Base-by-base conservation (phyloP, 768 basidiomycete species). In the Mycena olivaceomarginata region DNA sequence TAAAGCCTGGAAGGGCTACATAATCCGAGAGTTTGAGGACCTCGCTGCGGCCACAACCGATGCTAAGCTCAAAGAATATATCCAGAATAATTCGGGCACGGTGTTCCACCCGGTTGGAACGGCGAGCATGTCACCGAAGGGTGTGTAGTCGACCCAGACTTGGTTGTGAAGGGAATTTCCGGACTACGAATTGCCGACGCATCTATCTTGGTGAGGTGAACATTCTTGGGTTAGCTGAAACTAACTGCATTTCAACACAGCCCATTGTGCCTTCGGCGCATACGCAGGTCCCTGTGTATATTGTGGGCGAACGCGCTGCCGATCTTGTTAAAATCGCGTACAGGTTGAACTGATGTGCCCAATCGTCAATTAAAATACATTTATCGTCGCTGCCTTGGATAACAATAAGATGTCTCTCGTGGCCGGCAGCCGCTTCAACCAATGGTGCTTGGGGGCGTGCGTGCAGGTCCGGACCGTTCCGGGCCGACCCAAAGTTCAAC, bases 101-200 rank as follows among this genome's bases (percentile, higher is more conserved):
- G 53, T 76, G 59, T 82, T 69, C 69, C 84, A 82, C 65, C 80
- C 77, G 1, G 77, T 70, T 39, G 77, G 78, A 22, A 80, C 79
- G 2, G 81, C 82, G 31, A 70, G 72, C 39, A 83, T 84, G 83
- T 81, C 82, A 2, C 72, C 82, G 0, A 63, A 53, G 31, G 59
- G 74, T 25, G 75, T 12, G 85, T 85, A n/a, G 81, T 85, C 7
- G 81, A 84, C 69, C 78, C 84, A 8, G 72, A 82, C 22, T 71
- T 87, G 4, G 45, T 72, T 2, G 83, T 85, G 3, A 84, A 86
- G 68, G 83, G 84, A 5, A 77, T 80, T 8, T 43, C 57, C 2
- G 85, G 82, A 7, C 67, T 87, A n/a, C 81, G 86, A 4, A 79
- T 87, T 37, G 81, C 84, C 16, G 85, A 87, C 75, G 83, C 84